Percentiles rank a stretch among this genome's conserved stretches.
phyloP scores from a whole-genome alignment of 768 basidiomycete genomes.

The Podaxis sp. region DNA sequence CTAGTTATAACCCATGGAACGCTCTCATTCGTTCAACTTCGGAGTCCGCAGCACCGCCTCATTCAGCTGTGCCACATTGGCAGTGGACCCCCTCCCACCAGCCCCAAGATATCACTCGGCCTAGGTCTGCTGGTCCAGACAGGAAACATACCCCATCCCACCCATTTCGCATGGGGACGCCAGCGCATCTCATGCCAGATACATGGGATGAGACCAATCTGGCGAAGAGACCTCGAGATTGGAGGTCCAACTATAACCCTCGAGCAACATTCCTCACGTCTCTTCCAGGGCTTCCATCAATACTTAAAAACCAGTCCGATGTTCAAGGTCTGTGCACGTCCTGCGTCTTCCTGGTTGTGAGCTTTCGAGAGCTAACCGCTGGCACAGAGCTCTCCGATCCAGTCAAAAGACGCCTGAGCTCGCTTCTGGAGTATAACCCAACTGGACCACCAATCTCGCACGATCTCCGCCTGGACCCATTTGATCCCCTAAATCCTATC shows the following conservation, averaged over 20 bases:
- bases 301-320: slow-evolving; percentile 29
- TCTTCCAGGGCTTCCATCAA: slow-evolving; percentile 19
- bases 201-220: slow-evolving; percentile 31
- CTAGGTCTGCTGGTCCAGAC: neutral
- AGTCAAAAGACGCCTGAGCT: slow-evolving; percentile 28
- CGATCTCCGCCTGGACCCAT: slow-evolving; percentile 49
- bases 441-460: slow-evolving; percentile 39
- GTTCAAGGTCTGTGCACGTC: slow-evolving; percentile 30
- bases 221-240: slow-evolving; percentile 40
- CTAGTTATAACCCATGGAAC: slow-evolving; percentile 1
- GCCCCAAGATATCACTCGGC: neutral
- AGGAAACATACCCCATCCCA: neutral
- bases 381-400: slow-evolving; percentile 29
- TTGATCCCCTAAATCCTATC: slow-evolving; percentile 19
- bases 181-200: slow-evolving; percentile 17
- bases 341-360: too few relatives aligned
- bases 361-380: neutral
- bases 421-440: slow-evolving; percentile 29
- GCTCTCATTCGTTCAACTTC: slow-evolving; percentile 3
- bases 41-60: neutral
- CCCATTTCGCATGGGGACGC: neutral
- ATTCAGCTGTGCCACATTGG: neutral
- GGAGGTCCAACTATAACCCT: slow-evolving; percentile 40
- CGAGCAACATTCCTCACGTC: slow-evolving; percentile 25
- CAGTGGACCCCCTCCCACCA: neutral